phyloP scores from a whole-genome alignment of 495 filamentous ascomycete species.

The Hypoxylon fuscum region DNA sequence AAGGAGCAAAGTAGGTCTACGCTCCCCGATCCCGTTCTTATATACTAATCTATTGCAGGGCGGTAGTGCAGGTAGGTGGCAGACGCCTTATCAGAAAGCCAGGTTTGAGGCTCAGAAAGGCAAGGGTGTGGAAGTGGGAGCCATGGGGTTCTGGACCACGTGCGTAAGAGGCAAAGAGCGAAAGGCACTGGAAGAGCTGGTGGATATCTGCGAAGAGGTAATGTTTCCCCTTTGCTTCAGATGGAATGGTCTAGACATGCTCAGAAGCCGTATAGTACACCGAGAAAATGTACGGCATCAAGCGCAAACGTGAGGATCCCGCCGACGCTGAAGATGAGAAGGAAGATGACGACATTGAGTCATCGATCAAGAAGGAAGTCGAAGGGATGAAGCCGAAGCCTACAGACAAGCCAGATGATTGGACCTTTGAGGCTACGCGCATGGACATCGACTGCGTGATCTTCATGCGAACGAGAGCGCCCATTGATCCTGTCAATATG shows the following conservation, averaged over 20 bases:
- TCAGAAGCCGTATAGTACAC: conserved; percentile 57
- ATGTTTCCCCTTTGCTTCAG: background rate
- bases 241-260: background rate
- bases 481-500: conserved; percentile 83
- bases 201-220: conserved; percentile 80
- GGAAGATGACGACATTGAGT: conserved; percentile 76
- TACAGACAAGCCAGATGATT: conserved; percentile 51
- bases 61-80: conserved; percentile 63
- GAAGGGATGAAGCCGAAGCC: conserved; percentile 63
- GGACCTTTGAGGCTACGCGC: conserved; percentile 69
- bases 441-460: conserved; percentile 81
- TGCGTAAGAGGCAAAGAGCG: conserved; percentile 83
- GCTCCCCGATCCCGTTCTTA: background rate
- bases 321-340: conserved; percentile 49
- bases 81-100: conserved; percentile 61
- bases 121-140: conserved; percentile 71
- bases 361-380: conserved; percentile 81
- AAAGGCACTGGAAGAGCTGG: conserved; percentile 77
- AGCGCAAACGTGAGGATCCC: conserved; percentile 45
- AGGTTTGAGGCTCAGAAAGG: conserved; percentile 47
- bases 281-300: conserved; percentile 65
- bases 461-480: conserved; percentile 70
- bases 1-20: conserved; percentile 43
- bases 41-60: conserved; percentile 46
- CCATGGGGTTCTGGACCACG: conserved; percentile 88